These are phyloP conservation scores for Ceratocystis huliohia DNA, from an alignment of 2,329 filamentous ascomycete species.

Conservation along the genomic window DNA sequence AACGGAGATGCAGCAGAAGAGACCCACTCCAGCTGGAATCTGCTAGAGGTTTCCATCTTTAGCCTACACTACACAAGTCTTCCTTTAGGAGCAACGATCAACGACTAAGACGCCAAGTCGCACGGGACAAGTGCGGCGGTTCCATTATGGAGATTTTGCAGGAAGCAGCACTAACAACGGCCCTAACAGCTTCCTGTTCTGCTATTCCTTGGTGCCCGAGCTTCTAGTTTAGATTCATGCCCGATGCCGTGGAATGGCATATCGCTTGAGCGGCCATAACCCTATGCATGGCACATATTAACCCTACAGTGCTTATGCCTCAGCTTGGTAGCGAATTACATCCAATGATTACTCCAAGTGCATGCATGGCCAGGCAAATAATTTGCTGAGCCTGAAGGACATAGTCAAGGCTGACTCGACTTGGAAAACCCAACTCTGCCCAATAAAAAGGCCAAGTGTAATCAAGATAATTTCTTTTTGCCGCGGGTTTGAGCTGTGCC, in stretches of 20 bases:
- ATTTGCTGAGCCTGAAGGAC: too few species aligned
- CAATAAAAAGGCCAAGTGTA: not conserved
- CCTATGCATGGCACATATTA: not conserved
- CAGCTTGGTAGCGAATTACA: too few species aligned
- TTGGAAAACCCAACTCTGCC: not conserved
- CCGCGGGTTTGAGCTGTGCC: conserved; percentile 1
- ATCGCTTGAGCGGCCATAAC: not conserved
- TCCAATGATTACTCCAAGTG: too few species aligned
- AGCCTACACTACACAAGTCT: not conserved
- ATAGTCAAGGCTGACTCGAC: not conserved
- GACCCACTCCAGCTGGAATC: conserved; percentile 5
- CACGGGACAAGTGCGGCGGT: not conserved
- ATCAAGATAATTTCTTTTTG: not conserved
- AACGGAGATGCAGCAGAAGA: not conserved
- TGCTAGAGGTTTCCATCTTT: conserved; percentile 10
- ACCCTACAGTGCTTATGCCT: not conserved
- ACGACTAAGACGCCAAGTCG: not conserved
- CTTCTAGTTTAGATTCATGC: not conserved
- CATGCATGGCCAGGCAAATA: too few species aligned
- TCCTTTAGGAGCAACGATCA: conserved; percentile 6
- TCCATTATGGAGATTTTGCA: not conserved
- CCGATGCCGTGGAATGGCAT: not conserved
- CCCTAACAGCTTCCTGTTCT: not conserved
- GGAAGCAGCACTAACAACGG: not conserved
- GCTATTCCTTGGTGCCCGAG: not conserved